Evolutionary conservation across 345 rosid species (phyloP).

Genomic region (Gossypium turneri): DNA sequence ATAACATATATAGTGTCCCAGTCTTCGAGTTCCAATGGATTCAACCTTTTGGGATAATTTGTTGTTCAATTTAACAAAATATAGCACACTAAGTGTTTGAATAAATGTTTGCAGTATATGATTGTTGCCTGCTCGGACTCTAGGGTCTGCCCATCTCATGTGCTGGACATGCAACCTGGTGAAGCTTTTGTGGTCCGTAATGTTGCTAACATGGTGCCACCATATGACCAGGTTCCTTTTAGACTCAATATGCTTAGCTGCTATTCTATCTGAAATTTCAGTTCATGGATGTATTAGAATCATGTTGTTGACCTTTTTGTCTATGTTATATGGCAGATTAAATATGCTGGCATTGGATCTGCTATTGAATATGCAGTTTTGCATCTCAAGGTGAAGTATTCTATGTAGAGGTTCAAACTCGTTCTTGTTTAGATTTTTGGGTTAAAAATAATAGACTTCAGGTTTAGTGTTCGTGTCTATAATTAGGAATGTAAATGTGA

Average conservation of each 20-base stretch:
- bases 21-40: not conserved
- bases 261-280: too few relatives aligned
- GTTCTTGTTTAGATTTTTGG: not conserved
- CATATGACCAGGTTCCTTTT: conserved; percentile 58
- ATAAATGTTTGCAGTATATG: conserved; percentile 57
- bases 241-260: not conserved
- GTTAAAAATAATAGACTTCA: too few relatives aligned
- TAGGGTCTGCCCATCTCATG: conserved; percentile 89
- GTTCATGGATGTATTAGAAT: not conserved
- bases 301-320: not conserved
- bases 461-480: too few relatives aligned
- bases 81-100: not conserved
- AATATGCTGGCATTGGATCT: conserved; percentile 63
- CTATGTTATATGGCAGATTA: conserved; percentile 14
- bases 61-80: too few relatives aligned
- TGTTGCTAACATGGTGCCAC: conserved; percentile 83
- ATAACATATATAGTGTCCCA: not conserved
- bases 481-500: too few relatives aligned
- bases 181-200: conserved; percentile 92
- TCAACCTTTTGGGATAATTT: not conserved
- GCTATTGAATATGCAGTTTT: conserved; percentile 90
- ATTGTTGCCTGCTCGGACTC: conserved; percentile 97
- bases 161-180: conserved; percentile 80
- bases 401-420: not conserved
- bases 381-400: conserved; percentile 72